Evolutionary conservation across 805 yeast species (phyloP), one percentile per base, ranked within the genome.

Genomic region (Wickerhamiella occidentalis): DNA sequence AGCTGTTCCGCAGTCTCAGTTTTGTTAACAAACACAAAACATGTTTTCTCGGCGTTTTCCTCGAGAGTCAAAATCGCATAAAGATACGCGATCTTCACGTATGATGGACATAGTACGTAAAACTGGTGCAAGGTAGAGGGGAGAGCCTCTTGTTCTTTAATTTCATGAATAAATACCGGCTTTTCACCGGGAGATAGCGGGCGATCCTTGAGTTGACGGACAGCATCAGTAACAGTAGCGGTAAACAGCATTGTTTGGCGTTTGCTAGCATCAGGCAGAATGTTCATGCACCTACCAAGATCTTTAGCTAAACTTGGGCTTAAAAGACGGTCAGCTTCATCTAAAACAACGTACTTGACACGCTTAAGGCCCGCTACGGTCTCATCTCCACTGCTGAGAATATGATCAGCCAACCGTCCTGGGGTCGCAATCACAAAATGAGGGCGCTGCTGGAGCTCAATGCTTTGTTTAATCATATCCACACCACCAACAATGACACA

Each of bases 401-500:
- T 80, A 65, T 90, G 96, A 62, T 86, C 95, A 0, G 97, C 97
- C 52, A 92, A 68, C 61, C 98, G 73, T 13, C 98, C 98, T 0
- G 98, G 98, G 0, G 98, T 92, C 1, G 98, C 98, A 54, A 92
- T 82, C 23, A 92, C 86, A 58, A 92, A 83, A 67, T 92, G 97
- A 0, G 98, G 98, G 58, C 79, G 78, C 46, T 74, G 76, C 61
- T 85, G 90, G 35, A 92, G 71, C 58, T 79, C 80, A 25, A 88
- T 67, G 1, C 95, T 83, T 65, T 92, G 98, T 36, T 81, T 73
- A n/a, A 88, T 79, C 67, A 88, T 85, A 61, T 87, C 94, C 58
- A 83, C 94, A 45, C 99, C 99, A 51, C 99, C 99, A 13, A 92
- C 95, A 23, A 92, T 72, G 12, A 92, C 81, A 6, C 79, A 68